Percentiles rank a stretch among this genome's conserved stretches.
Conservation (phyloP, 495 filamentous ascomycete species). For the Paragyromitra xinjiangensis region DNA sequence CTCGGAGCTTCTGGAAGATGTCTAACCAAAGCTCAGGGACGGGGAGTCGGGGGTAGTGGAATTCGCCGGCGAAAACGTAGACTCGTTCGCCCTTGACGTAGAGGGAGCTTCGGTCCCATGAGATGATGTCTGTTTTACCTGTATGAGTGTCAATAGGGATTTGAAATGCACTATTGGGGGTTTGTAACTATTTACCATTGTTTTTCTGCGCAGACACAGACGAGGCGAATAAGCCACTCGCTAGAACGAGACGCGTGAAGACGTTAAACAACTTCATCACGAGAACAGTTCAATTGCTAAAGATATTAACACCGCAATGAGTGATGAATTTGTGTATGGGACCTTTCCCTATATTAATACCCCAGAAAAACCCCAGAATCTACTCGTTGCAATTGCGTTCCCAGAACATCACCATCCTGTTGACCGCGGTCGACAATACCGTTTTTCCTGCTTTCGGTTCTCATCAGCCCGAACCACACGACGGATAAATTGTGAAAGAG, state of each 20-base stretch:
- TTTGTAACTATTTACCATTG: constrained; percentile 31
- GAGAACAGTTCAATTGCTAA: not conserved
- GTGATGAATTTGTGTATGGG: not conserved
- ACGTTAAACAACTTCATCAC: constrained; percentile 38
- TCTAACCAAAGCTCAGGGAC: constrained; percentile 68
- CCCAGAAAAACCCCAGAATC: not conserved
- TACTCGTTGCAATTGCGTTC: not conserved
- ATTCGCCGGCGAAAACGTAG: constrained; percentile 63
- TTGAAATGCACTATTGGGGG: not conserved
- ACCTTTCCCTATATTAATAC: constrained; percentile 35
- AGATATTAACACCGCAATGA: not conserved
- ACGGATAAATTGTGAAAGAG: constrained; percentile 43
- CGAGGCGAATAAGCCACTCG: constrained; percentile 37
- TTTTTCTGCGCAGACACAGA: constrained; percentile 29
- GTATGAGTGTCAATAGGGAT: constrained; percentile 4
- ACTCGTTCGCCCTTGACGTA: constrained; percentile 54
- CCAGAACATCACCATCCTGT: constrained; percentile 23
- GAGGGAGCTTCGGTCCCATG: constrained; percentile 48
- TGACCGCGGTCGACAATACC: not conserved
- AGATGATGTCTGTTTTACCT: constrained; percentile 43
- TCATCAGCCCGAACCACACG: constrained; percentile 37
- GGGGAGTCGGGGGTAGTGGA: constrained; percentile 68
- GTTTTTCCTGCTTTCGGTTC: constrained; percentile 41
- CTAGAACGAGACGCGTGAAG: constrained; percentile 32
- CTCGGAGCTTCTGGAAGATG: constrained; percentile 68